Base-by-base conservation (phyloP, 192 early-diverging fungal species). In the Dispira parvispora region DNA sequence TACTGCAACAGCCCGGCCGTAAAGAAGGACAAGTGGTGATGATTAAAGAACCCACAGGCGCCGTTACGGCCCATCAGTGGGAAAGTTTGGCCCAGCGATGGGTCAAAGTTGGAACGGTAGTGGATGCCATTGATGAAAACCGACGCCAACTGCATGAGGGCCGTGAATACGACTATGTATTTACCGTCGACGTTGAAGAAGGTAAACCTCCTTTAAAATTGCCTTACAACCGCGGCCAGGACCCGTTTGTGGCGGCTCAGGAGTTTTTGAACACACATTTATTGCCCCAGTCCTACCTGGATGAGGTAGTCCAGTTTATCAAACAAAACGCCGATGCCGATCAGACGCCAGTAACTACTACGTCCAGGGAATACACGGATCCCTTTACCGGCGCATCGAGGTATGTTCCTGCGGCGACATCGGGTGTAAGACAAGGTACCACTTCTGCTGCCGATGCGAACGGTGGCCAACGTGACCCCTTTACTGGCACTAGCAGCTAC, bases 221-320 rank as follows among this genome's bases (percentile, higher is more conserved):
- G 13, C 97, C 95, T 28, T 99, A 87, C 72, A 98, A 99, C 72
- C 76, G 78, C 0, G 76, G 82, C 0, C 93, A 96, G 55, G 97
- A 99, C 72, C 92, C 93, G 0, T 99, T 89, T 72, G 65, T 75
- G 46, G 90, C 91, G 0, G 97, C 97, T 8, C 94, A 97, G 69
- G 70, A 82, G 26, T 99, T 99, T 65, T 79, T 99, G 32, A 72
- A 79, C 66, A 69, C 75, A 26, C 71, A 99, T 62, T 83, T 91
- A 56, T 75, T 99, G 0, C 67, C 83, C 20, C 85, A 88, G 70
- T 84, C 76, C 10, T 94, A 86, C 63, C 67, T 98, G 66, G 97
- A 99, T 56, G 84, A 93, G 63, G 86, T 99, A 44, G 97, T 87
- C 8, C 79, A 92, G 63, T 99, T 99, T 70, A 96, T 99, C 46